Conservation (phyloP, 176 grass and related monocot species). For the Puya raimondii region DNA sequence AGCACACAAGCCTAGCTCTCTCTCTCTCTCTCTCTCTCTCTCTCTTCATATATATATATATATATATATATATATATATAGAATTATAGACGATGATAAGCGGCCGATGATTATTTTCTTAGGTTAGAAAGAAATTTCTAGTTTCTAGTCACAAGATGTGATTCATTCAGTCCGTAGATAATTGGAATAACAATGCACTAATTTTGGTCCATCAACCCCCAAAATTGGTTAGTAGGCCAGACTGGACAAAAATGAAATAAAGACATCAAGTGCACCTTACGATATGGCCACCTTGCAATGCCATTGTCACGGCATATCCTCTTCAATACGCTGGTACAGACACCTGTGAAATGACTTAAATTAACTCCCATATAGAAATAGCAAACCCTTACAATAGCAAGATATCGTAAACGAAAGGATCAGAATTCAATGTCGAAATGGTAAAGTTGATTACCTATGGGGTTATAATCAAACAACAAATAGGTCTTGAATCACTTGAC, state of each 20-base stretch:
- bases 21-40: too few relatives aligned
- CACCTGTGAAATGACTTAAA: slow-evolving; percentile 34
- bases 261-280: slow-evolving; percentile 41
- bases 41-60: too few relatives aligned
- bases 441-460: not conserved
- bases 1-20: too few relatives aligned
- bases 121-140: too few relatives aligned
- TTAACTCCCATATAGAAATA: not conserved
- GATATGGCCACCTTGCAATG: slow-evolving; percentile 88
- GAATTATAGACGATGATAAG: too few relatives aligned
- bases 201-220: not conserved
- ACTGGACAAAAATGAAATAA: not conserved
- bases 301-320: slow-evolving; percentile 88
- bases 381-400: not conserved
- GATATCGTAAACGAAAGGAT: not conserved
- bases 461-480: too few relatives aligned
- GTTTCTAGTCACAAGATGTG: too few relatives aligned
- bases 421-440: not conserved
- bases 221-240: not conserved
- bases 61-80: too few relatives aligned
- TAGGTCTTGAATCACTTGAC: too few relatives aligned
- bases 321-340: slow-evolving; percentile 84
- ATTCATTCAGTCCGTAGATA: too few relatives aligned
- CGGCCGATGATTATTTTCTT: too few relatives aligned
- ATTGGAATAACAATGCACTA: not conserved